Base-by-base conservation (phyloP, 805 yeast species). In the Dipodascus albidus region DNA sequence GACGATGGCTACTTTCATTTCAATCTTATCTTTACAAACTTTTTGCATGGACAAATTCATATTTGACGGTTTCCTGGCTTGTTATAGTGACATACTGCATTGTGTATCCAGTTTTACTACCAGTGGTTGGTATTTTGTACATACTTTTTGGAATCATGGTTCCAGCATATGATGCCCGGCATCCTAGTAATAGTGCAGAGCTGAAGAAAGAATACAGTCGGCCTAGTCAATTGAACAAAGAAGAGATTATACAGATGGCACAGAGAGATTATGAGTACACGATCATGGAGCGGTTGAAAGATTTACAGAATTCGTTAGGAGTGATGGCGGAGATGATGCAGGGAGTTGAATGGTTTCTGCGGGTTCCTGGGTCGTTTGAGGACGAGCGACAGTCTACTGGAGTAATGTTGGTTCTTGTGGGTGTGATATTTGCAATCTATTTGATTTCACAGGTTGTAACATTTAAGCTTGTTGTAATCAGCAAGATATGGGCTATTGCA, bases 41-140 rank as follows among this genome's bases (percentile, higher is more conserved):
- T 0, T 55, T 87, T 23, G 77, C 86, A 2, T 90, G 97, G 97
- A 79, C 80, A 55, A 72, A 75, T 23, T 90, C 95, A 0, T 72
- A 85, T 0, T 75, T 80, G 56, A 89, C 96, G 0, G 58, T 89
- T 3, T 71, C 83, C 0, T 64, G 71, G 21, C 67, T 87, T 52
- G 69, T 83, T 3, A 57, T 80, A 0, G 81, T 84, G 58, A 82
- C 96, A 0, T 73, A 80, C 56, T 70, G 82, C 1, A 85, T 93
- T 60, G 66, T 83, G 38, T 77, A 85, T 69, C 96, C 96, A 0
- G 81, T 81, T 63, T 67, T 85, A 50, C 70, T 87, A 14, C 66
- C 85, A 38, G 73, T 81, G 1, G 71, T 82, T 31, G 96, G 96
- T 0, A 59, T 84, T 38, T 56, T 83, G 1, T 74, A 71, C 50